Evolutionary conservation across 306 rosid genomes (phyloP).

Genomic region (Argentina anserina): DNA sequence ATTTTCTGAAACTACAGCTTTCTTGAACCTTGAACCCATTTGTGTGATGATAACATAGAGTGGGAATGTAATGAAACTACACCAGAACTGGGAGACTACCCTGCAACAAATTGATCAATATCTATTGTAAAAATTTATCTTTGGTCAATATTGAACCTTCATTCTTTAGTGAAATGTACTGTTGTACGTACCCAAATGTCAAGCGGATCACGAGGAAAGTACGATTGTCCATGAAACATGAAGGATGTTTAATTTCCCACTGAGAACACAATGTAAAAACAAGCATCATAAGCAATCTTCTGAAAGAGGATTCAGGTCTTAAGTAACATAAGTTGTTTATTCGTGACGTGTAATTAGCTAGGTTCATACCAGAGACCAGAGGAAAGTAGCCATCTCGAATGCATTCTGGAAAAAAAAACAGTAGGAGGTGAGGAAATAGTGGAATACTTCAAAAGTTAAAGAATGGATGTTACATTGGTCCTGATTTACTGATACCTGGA

Average conservation of each 20-base stretch:
- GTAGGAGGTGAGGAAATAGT: not conserved
- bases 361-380: conserved; percentile 90
- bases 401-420: conserved; percentile 66
- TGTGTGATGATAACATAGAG: conserved; percentile 86
- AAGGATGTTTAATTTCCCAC: conserved; percentile 82
- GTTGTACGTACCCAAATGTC: conserved; percentile 59
- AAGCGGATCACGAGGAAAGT: conserved; percentile 56
- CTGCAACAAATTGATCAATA: conserved; percentile 34
- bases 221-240: conserved; percentile 81
- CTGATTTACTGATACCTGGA: conserved; percentile 49
- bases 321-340: not conserved
- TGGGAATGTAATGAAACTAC: conserved; percentile 91
- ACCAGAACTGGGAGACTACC: conserved; percentile 73
- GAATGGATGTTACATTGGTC: not conserved
- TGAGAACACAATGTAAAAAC: conserved; percentile 25
- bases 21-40: conserved; percentile 89
- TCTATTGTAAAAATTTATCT: not conserved
- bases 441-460: conserved; percentile 4
- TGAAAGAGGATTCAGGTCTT: not conserved
- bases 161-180: not conserved
- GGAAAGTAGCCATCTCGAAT: conserved; percentile 86
- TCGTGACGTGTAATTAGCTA: not conserved
- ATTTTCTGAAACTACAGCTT: conserved; percentile 60
- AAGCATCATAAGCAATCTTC: conserved; percentile 1
- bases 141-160: not conserved